Evolutionary conservation across 2,329 filamentous ascomycete genomes (phyloP).

Genomic region (Paecilomyces dactylethromorphus): DNA sequence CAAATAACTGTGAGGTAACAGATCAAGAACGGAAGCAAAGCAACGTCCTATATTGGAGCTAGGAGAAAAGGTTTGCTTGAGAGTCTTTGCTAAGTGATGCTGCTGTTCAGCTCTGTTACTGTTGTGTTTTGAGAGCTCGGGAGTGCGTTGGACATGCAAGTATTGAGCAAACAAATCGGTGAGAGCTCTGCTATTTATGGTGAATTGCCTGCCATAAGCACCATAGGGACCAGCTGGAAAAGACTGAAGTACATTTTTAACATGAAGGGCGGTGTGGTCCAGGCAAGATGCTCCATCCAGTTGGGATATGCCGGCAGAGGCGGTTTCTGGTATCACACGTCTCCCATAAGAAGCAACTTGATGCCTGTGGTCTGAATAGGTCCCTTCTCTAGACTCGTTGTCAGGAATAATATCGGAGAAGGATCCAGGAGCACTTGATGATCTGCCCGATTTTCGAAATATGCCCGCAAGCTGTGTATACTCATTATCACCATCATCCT

Average conservation of each 20-base stretch:
- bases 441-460: not conserved
- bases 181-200: not conserved
- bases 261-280: not conserved
- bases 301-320: not conserved
- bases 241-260: not conserved
- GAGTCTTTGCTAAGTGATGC: not conserved
- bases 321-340: not conserved
- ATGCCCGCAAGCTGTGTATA: not conserved
- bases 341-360: not conserved
- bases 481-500: not conserved
- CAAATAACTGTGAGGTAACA: not conserved
- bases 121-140: not conserved
- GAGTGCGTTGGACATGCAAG: not conserved
- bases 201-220: not conserved
- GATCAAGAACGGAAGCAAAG: not conserved
- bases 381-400: not conserved
- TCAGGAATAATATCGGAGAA: not conserved
- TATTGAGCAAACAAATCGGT: not conserved
- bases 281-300: not conserved
- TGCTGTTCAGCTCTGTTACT: not conserved
- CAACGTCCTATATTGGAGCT: not conserved
- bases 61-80: not conserved
- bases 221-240: not conserved
- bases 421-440: not conserved
- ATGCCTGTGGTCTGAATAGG: not conserved